A percentile compares a stretch with the other conserved stretches of the same genome.
Evolutionary conservation across 192 early-diverging fungal species (phyloP).

Genomic region (Gryganskiella cystojenkinii): DNA sequence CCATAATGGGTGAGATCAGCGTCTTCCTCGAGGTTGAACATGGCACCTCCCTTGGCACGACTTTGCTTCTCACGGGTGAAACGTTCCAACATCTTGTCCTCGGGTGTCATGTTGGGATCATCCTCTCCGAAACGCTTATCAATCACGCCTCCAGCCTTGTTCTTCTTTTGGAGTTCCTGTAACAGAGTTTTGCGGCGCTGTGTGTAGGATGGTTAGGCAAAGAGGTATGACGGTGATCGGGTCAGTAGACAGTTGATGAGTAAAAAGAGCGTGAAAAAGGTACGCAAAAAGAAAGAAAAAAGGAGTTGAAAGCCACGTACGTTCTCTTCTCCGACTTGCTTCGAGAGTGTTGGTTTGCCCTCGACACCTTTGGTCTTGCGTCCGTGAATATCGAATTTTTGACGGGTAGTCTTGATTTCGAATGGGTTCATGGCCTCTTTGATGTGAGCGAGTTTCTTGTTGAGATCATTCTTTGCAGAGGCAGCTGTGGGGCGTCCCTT

Average conservation of each 20-base stretch:
- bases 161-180: constrained; percentile 76
- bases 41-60: constrained; percentile 40
- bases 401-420: constrained; percentile 82
- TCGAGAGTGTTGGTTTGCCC: constrained; percentile 83
- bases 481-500: constrained; percentile 61
- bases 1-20: constrained; percentile 94
- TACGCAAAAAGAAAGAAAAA: constrained; percentile 3
- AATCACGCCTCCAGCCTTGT: constrained; percentile 79
- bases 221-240: not conserved
- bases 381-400: constrained; percentile 88
- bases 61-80: constrained; percentile 84
- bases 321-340: constrained; percentile 87
- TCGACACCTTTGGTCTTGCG: constrained; percentile 83
- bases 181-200: constrained; percentile 87
- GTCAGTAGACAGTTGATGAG: not conserved
- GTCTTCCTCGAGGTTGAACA: constrained; percentile 90
- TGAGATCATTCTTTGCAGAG: constrained; percentile 63
- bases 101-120: constrained; percentile 84
- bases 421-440: constrained; percentile 84
- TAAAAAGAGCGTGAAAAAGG: not conserved
- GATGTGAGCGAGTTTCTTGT: constrained; percentile 56
- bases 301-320: constrained; percentile 31
- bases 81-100: constrained; percentile 96
- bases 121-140: constrained; percentile 97
- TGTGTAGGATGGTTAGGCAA: not conserved